Percentiles rank a stretch among this genome's conserved stretches.
phyloP scores from a whole-genome alignment of 176 grass and related monocot species.

The Triticum turgidum region DNA sequence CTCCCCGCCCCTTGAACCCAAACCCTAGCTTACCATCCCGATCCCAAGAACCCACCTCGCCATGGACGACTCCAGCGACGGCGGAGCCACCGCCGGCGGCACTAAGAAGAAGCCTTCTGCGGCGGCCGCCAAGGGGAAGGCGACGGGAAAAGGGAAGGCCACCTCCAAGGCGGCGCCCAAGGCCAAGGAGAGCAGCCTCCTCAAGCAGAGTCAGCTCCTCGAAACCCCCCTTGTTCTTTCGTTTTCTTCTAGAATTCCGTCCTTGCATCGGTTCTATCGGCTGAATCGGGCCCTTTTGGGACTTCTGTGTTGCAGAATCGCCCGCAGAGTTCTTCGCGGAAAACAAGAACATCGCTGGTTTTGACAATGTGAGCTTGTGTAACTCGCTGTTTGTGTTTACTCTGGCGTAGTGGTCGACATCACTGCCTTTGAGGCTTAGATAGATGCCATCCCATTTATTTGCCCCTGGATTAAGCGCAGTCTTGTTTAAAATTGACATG shows the following conservation, averaged over 20 bases:
- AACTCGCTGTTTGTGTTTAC: neutral
- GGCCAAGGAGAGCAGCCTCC: conserved; percentile 68
- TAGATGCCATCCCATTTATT: neutral
- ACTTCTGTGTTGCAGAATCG: conserved; percentile 63
- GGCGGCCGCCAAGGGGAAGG: conserved; percentile 27
- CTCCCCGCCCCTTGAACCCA: neutral
- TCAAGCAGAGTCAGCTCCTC: conserved; percentile 76
- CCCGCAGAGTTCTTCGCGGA: conserved; percentile 93
- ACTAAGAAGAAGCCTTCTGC: conserved; percentile 30
- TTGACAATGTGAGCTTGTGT: conserved; percentile 84
- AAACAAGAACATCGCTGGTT: conserved; percentile 97
- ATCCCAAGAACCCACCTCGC: neutral
- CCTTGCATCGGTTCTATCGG: neutral
- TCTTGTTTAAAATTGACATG: neutral
- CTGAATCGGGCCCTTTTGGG: neutral
- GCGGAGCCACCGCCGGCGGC: neutral
- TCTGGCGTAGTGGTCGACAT: neutral
- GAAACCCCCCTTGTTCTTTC: neutral
- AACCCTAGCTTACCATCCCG: conserved; percentile 38
- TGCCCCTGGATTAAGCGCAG: neutral
- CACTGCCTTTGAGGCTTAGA: neutral
- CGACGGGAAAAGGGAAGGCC: conserved; percentile 37
- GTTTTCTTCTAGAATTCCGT: neutral
- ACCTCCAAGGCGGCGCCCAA: conserved; percentile 25
- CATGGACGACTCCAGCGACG: conserved; percentile 37